Evolutionary conservation across 2,329 filamentous ascomycete species (phyloP).

Genomic region (Trichoderma polysporum): DNA sequence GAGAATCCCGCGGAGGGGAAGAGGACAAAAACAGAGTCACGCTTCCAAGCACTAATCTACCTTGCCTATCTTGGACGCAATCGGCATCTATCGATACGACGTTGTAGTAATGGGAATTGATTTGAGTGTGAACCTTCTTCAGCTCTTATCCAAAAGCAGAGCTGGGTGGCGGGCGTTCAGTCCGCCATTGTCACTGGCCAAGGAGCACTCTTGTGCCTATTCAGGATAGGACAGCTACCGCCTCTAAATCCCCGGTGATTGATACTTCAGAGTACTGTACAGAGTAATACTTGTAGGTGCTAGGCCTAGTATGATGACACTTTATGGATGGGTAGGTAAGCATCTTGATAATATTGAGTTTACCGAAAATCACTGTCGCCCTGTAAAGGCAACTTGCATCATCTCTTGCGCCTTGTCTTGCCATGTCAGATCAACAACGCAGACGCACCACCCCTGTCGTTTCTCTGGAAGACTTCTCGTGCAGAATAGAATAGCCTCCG

Average conservation of each 20-base stretch:
- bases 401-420: not conserved
- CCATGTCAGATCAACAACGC: not conserved
- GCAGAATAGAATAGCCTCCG: not conserved
- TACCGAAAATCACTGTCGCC: not conserved
- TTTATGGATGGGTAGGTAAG: not conserved
- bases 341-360: not conserved
- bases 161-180: not conserved
- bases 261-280: too few species aligned
- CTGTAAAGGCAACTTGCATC: not conserved
- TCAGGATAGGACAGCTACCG: not conserved
- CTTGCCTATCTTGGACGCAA: not conserved
- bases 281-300: too few species aligned
- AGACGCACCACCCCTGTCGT: not conserved
- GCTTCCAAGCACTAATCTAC: not conserved
- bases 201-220: not conserved
- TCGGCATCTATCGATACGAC: not conserved
- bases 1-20: not conserved
- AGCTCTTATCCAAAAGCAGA: not conserved
- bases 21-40: not conserved
- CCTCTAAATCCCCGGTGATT: not conserved
- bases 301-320: too few species aligned
- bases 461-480: not conserved
- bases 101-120: not conserved
- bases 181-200: not conserved
- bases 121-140: not conserved